Base-by-base conservation (phyloP, 2,329 filamentous ascomycete genomes). In the Nemania sp. region DNA sequence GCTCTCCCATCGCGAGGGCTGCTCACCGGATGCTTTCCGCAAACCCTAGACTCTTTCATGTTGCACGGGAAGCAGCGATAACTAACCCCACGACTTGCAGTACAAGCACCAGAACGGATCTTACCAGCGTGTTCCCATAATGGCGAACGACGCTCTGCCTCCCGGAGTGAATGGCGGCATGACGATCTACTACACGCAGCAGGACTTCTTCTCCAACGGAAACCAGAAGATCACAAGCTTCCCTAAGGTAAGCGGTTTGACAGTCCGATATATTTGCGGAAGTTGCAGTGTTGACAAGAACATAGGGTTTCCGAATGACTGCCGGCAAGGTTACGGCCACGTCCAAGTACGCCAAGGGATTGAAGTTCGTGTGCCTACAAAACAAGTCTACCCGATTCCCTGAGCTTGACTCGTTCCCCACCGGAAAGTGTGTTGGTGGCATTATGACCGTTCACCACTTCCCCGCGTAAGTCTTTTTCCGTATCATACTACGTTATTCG, bases 401-500 rank as follows among this genome's bases (percentile, higher is more conserved):
- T 53, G 78, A 80, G 68, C 72, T 76, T 2, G 68, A 74, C 21
- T 72, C 74, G 48, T 78, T 80, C 69, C 78, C 78, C 2, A 72
- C 69, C 0, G 67, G 70, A 54, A 73, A 72, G 2, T 79, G 78
- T 63, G 67, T 67, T 2, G 75, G 73, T 6, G 77, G 78, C 29
- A 78, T 79, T 63, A 79, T 79, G 75, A 75, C 76, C 0, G 74
- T 76, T 39, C 71, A 77, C 57, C 74, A 77, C 54, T 80, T 79
- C 67, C 74, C 73, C 5, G 70, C 74, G 72, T 75, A 13, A 68
- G 72, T 65, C 2, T 12, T 21, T 11, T 5, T 21, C 17, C 15
- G 2, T 12, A 15, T 13, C 25, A 2, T 15, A 25, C 47, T 4
- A 21, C 13, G 37, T 18, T 18, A 9, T 3, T 18, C 20, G 20